These are phyloP conservation scores for Leptosphaerulina australis DNA, from an alignment of 2,329 filamentous ascomycete species.

Conservation along the genomic window DNA sequence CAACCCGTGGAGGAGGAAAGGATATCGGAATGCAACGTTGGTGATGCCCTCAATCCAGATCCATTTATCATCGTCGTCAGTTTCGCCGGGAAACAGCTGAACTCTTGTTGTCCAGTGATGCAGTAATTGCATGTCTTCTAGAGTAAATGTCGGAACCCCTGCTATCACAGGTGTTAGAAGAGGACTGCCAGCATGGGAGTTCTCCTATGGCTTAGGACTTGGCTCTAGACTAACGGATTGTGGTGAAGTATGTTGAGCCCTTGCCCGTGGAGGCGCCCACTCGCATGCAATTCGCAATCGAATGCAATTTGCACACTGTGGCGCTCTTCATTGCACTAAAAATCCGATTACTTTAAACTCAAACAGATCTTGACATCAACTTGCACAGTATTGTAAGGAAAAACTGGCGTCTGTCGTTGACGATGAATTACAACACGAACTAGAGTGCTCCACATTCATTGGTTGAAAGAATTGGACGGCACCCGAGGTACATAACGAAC, in stretches of 20 bases:
- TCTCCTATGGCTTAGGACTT: conserved; percentile 5
- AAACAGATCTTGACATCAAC: neutral
- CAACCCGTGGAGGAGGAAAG: conserved; percentile 39
- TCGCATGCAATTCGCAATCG: conserved; percentile 38
- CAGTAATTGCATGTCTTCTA: conserved; percentile 34
- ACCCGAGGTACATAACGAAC: neutral
- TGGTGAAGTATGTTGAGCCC: neutral
- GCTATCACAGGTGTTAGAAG: conserved; percentile 19
- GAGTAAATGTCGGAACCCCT: neutral
- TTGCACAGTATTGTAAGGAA: neutral
- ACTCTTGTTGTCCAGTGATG: conserved; percentile 39
- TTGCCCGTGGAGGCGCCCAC: conserved; percentile 26
- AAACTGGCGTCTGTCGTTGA: neutral
- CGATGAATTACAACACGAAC: neutral
- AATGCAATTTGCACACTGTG: conserved; percentile 39
- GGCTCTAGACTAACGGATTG: neutral
- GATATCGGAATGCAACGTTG: conserved; percentile 34
- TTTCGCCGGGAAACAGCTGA: conserved; percentile 25
- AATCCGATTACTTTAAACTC: neutral
- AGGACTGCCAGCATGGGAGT: conserved; percentile 20
- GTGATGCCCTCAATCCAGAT: conserved; percentile 30
- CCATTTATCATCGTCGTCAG: conserved; percentile 10
- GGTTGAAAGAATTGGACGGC: neutral
- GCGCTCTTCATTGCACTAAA: conserved; percentile 43
- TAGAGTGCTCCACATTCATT: neutral